Percentiles rank a stretch among this genome's conserved stretches.
Conservation (phyloP, 768 basidiomycete genomes). For the Termitomyces sp. region DNA sequence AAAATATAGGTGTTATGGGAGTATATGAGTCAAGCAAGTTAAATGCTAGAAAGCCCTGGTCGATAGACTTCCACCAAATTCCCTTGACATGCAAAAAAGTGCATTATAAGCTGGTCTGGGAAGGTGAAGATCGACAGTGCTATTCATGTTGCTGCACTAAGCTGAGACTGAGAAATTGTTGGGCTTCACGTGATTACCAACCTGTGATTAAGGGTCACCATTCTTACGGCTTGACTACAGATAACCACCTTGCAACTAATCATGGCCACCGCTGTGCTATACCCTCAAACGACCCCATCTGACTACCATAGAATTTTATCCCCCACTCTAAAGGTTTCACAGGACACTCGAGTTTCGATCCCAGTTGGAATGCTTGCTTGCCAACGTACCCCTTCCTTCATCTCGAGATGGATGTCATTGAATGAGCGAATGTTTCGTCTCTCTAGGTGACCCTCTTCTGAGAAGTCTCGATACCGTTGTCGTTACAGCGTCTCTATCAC, state of each 20-base stretch:
- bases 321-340: constrained; percentile 48
- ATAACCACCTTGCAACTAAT: not conserved
- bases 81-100: not conserved
- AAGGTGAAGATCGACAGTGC: not conserved
- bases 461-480: constrained; percentile 53
- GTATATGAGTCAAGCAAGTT: not conserved
- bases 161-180: not conserved
- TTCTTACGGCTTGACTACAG: not conserved
- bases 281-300: constrained; percentile 39
- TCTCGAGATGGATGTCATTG: not conserved
- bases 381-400: constrained; percentile 46
- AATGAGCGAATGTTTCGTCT: constrained; percentile 6
- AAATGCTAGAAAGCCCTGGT: not conserved
- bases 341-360: constrained; percentile 42
- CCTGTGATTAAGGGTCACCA: not conserved
- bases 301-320: constrained; percentile 67
- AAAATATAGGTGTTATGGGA: not conserved
- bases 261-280: constrained; percentile 36
- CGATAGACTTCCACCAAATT: not conserved
- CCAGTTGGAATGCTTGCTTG: constrained; percentile 79
- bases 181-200: not conserved
- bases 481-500: constrained; percentile 43
- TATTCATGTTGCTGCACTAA: too few species aligned
- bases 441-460: constrained; percentile 65
- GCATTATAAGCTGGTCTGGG: not conserved